Percentiles rank a stretch among this genome's conserved stretches.
Evolutionary conservation across 2,329 filamentous ascomycete species (phyloP).

Genomic region (Pyricularia pennisetigena): DNA sequence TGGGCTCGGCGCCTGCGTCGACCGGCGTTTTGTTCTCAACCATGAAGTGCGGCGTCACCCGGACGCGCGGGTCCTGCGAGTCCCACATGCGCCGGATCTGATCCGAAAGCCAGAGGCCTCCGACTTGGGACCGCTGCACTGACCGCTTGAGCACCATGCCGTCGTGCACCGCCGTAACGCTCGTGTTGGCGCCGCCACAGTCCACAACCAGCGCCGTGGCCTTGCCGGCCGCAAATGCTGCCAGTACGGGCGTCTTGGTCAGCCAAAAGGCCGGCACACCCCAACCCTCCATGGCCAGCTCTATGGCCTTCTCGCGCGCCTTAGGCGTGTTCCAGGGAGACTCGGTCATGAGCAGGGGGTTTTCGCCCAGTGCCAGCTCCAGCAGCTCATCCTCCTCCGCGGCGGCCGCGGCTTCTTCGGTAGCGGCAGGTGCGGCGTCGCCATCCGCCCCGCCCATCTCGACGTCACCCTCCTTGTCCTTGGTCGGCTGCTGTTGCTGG

Average conservation of each 20-base stretch:
- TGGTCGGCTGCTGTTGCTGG: slow-evolving; percentile 72
- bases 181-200: slow-evolving; percentile 79
- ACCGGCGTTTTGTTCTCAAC: slow-evolving; percentile 81
- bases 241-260: slow-evolving; percentile 77
- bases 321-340: slow-evolving; percentile 86
- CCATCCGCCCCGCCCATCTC: slow-evolving; percentile 45
- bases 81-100: slow-evolving; percentile 79
- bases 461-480: slow-evolving; percentile 50
- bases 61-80: slow-evolving; percentile 57
- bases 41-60: slow-evolving; percentile 71
- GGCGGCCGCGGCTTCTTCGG: slow-evolving; percentile 49
- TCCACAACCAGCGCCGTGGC: slow-evolving; percentile 88
- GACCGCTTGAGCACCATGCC: slow-evolving; percentile 90
- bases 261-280: slow-evolving; percentile 92
- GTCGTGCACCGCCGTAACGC: slow-evolving; percentile 85
- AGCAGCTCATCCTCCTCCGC: slow-evolving; percentile 32
- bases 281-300: slow-evolving; percentile 97
- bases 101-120: slow-evolving; percentile 80
- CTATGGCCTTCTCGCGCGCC: slow-evolving; percentile 85
- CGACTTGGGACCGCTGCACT: slow-evolving; percentile 74
- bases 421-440: slow-evolving; percentile 38
- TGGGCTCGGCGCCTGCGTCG: slow-evolving; percentile 71
- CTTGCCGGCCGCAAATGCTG: slow-evolving; percentile 88
- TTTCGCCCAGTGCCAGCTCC: slow-evolving; percentile 76
- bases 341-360: slow-evolving; percentile 87